Base-by-base conservation (phyloP, 805 yeast species). In the Kodamaea leandrae region DNA sequence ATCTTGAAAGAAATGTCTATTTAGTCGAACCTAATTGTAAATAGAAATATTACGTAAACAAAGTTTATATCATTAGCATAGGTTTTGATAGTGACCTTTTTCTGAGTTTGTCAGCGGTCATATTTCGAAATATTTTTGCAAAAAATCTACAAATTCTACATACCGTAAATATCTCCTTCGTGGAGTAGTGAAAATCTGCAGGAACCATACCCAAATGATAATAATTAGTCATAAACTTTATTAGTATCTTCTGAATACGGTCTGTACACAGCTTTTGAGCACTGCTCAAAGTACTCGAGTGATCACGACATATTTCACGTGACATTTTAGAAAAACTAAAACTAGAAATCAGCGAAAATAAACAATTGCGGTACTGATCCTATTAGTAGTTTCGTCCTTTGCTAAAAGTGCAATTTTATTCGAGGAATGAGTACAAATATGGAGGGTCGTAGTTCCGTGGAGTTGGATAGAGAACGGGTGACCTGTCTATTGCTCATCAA, bases 401-500 rank as follows among this genome's bases (percentile, higher is more conserved):
- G n/a, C 15, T 14, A 13, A 29, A 29, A 10, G 14, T 12, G 28
- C 9, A 6, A 28, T 20, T 17, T 13, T 2, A 34, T 27, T 30
- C 24, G 12, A 28, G 27, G 18, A 25, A 43, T 43, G 44, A 46
- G 32, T 23, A 25, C 29, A 28, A 36, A 15, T 12, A 18, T 25
- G 13, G 44, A 39, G 15, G 27, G 37, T 10, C 32, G 40, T 21
- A 39, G 43, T 18, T 21, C 48, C 10, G 34, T 61, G 18, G 63
- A 52, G 29, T 47, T 61, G 16, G 71, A 70, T 46, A 57, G 69
- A 37, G 74, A 69, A 35, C 48, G 74, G 15, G 74, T 66, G 19
- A 64, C 72, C 4, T 67, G 69, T 25, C 60, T 70, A 21, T 52
- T 70, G 20, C 56, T 69, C 36, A 67, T 70, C 30, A 70, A 70